Conservation (phyloP, 129 eudicot species). For the Centella asiatica region DNA sequence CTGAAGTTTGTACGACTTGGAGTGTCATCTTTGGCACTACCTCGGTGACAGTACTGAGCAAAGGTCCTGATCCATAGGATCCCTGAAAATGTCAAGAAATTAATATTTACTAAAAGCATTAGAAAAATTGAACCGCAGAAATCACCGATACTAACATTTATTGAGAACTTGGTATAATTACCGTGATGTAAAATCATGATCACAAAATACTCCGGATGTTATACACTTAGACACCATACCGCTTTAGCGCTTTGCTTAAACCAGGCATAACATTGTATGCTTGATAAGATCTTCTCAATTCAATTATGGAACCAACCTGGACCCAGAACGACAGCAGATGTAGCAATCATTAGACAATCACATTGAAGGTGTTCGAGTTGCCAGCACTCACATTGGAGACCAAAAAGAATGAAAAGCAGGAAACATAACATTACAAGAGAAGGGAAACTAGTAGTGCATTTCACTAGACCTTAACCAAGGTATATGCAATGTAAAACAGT, state of each 20-base stretch:
- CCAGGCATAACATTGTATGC: slow-evolving; percentile 98
- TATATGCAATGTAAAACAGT: background rate
- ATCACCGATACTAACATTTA: background rate
- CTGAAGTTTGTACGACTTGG: background rate
- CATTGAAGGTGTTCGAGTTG: background rate
- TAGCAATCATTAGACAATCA: background rate
- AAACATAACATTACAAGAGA: background rate
- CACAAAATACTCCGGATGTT: background rate
- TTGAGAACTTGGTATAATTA: background rate
- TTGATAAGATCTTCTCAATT: slow-evolving; percentile 94
- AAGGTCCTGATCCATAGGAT: background rate
- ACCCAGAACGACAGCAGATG: background rate
- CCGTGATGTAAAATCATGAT: background rate
- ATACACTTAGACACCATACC: slow-evolving; percentile 76
- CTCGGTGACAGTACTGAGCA: background rate
- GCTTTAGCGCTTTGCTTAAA: slow-evolving; percentile 67
- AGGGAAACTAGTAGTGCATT: no score
- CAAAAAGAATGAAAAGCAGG: no score
- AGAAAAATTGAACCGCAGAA: background rate
- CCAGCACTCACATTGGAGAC: no score
- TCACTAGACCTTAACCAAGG: background rate
- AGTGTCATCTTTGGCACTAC: background rate
- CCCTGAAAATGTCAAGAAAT: background rate
- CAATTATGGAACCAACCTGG: slow-evolving; percentile 96
- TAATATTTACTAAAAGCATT: background rate